Evolutionary conservation across 331 rosid genomes (phyloP).

Genomic region (Saraca asoca): DNA sequence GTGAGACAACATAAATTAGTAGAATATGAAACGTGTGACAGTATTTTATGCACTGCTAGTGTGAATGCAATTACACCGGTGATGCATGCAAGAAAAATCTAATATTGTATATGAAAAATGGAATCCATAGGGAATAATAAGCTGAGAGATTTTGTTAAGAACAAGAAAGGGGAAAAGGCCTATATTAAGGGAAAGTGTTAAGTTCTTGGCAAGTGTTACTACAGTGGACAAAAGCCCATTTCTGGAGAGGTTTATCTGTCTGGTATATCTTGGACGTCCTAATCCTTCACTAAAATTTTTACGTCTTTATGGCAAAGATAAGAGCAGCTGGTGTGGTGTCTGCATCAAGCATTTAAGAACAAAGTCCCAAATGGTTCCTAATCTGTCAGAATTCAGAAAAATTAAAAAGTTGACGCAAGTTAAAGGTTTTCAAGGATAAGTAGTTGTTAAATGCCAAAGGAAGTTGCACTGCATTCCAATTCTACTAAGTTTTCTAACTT

Average conservation of each 20-base stretch:
- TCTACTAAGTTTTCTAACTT: constrained; percentile 30
- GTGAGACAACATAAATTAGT: too few relatives aligned
- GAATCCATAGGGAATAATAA: too few relatives aligned
- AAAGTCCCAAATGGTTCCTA: constrained; percentile 15
- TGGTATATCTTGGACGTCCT: constrained; percentile 2
- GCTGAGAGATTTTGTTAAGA: neutral
- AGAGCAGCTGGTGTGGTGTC: neutral
- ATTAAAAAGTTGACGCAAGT: constrained; percentile 5
- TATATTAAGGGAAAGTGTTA: constrained; percentile 1
- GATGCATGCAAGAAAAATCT: too few relatives aligned
- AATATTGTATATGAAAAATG: too few relatives aligned
- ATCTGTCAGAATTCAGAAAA: constrained; percentile 27
- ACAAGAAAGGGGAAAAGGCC: neutral
- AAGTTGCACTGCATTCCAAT: constrained; percentile 36
- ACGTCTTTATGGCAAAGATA: constrained; percentile 19
- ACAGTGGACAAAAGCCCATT: neutral
- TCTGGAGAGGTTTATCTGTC: constrained; percentile 10
- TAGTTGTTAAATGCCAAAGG: constrained; percentile 37
- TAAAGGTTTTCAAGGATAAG: constrained; percentile 16
- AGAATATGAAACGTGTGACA: too few relatives aligned
- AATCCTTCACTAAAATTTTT: constrained; percentile 2
- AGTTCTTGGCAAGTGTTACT: neutral
- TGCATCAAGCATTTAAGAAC: constrained; percentile 35
- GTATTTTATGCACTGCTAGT: too few relatives aligned
- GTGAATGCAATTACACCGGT: neutral